Evolutionary conservation across 2,329 filamentous ascomycete genomes (phyloP).

Genomic region (Penicillium digitatum): DNA sequence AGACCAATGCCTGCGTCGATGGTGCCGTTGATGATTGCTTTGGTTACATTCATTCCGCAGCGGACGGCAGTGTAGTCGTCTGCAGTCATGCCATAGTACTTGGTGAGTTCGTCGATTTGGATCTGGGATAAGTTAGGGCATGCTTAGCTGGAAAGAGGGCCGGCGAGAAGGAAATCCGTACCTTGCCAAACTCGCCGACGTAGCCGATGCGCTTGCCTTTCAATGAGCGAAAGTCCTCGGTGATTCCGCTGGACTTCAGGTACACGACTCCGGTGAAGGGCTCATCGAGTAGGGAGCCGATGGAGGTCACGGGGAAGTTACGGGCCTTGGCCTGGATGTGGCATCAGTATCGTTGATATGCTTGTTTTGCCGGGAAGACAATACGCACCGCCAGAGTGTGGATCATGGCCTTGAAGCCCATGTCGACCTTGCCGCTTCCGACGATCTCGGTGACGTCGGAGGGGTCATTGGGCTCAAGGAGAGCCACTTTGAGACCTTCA

Average conservation of each 20-base stretch:
- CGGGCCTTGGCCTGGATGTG: slow-evolving; percentile 65
- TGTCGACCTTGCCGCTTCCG: slow-evolving; percentile 68
- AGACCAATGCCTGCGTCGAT: slow-evolving; percentile 74
- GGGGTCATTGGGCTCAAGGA: slow-evolving; percentile 74
- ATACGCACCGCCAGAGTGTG: slow-evolving; percentile 65
- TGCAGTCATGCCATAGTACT: slow-evolving; percentile 70
- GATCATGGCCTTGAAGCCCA: slow-evolving; percentile 82
- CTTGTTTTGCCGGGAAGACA: neutral
- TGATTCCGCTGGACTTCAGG: slow-evolving; percentile 70
- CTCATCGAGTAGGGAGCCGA: slow-evolving; percentile 72
- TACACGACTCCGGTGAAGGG: slow-evolving; percentile 77
- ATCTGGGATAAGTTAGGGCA: slow-evolving; percentile 45
- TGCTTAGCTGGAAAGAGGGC: too few relatives aligned
- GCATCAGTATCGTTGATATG: slow-evolving; percentile 3
- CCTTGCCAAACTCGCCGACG: slow-evolving; percentile 72
- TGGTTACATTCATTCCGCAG: slow-evolving; percentile 77
- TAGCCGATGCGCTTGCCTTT: slow-evolving; percentile 76
- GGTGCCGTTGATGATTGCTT: slow-evolving; percentile 67
- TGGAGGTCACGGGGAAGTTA: slow-evolving; percentile 66
- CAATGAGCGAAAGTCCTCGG: slow-evolving; percentile 67
- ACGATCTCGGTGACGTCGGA: slow-evolving; percentile 81
- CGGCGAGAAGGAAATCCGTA: neutral
- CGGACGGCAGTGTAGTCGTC: slow-evolving; percentile 71
- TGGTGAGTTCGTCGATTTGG: slow-evolving; percentile 76
- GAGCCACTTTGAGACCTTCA: slow-evolving; percentile 71